These are phyloP conservation scores for Populus simonii DNA, from an alignment of 345 rosid species.

Conservation along the genomic window DNA sequence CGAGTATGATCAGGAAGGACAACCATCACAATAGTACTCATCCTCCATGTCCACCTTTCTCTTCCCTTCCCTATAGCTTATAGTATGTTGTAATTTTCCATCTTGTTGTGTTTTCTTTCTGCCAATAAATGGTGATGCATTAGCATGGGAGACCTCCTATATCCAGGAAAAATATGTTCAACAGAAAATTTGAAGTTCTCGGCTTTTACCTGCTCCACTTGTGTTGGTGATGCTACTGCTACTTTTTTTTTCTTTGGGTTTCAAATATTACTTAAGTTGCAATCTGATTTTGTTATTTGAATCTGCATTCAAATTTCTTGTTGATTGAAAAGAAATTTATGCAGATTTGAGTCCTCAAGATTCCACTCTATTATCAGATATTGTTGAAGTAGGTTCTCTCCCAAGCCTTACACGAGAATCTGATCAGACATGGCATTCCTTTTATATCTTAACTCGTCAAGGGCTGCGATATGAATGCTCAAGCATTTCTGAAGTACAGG, in stretches of 20 bases:
- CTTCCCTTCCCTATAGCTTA: not conserved
- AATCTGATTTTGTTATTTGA: not conserved
- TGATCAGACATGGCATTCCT: conserved; percentile 52
- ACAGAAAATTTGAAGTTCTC: not conserved
- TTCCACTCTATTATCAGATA: conserved; percentile 73
- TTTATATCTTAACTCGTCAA: conserved; percentile 67
- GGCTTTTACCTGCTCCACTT: not conserved
- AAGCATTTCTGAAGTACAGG: conserved; percentile 70
- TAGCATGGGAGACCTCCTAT: not conserved
- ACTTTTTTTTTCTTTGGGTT: not conserved
- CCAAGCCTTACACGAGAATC: conserved; percentile 69
- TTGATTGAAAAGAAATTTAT: conserved; percentile 12
- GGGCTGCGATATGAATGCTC: conserved; percentile 87
- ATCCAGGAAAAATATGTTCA: not conserved
- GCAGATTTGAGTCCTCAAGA: conserved; percentile 97
- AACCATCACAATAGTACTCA: not conserved
- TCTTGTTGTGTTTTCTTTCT: not conserved
- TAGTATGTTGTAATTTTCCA: not conserved
- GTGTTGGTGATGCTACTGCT: not conserved
- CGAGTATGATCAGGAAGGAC: not conserved
- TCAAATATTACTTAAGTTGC: not conserved
- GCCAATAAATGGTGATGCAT: not conserved
- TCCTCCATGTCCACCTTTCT: not conserved
- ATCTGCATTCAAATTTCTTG: not conserved
- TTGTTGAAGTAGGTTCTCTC: conserved; percentile 66